These are phyloP conservation scores for Potentilla sterilis DNA, from an alignment of 306 rosid genomes.

Conservation along the genomic window DNA sequence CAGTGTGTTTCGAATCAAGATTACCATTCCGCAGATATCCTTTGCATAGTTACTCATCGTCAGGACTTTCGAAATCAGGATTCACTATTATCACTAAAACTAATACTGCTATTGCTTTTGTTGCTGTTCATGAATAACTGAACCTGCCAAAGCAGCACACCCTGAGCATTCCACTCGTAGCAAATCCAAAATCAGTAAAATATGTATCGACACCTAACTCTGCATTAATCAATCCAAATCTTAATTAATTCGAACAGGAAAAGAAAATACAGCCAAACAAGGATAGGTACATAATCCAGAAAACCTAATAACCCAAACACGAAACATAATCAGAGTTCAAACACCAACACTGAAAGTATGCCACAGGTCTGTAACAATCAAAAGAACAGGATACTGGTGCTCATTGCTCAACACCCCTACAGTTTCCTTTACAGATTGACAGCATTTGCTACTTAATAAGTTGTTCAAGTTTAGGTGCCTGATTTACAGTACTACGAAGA, in stretches of 20 bases:
- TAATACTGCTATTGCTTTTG: no score
- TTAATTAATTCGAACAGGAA: no score
- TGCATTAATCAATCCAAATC: no score
- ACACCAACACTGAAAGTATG: background rate
- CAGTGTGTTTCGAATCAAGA: no score
- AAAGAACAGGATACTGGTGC: background rate
- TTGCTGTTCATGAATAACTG: no score
- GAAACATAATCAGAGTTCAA: background rate
- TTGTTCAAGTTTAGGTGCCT: background rate
- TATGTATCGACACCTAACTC: background rate
- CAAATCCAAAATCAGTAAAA: background rate
- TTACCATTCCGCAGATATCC: background rate
- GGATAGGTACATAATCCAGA: no score
- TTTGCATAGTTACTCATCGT: background rate
- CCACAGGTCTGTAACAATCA: background rate
- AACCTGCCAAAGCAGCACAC: no score
- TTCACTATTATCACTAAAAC: no score
- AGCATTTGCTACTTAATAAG: background rate
- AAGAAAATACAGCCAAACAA: no score
- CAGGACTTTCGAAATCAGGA: background rate
- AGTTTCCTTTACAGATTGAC: background rate
- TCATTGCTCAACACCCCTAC: background rate
- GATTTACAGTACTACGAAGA: no score
- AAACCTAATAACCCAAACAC: background rate
- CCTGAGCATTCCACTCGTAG: background rate